Conservation (phyloP, 192 early-diverging fungal species). For the Backusella mclennaniae region DNA sequence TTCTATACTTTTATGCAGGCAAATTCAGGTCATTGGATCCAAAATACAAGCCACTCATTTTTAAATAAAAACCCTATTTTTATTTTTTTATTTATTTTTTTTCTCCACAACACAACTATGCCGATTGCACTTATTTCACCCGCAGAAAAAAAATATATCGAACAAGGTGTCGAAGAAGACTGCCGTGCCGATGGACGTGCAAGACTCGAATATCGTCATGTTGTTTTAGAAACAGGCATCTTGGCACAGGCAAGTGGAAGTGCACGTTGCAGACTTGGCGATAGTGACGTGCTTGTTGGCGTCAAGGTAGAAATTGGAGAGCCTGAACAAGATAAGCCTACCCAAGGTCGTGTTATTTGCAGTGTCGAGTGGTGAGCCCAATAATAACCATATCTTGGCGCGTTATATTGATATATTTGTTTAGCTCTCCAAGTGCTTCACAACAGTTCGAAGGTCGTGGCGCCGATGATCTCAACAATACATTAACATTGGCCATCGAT, state of each 20-base stretch:
- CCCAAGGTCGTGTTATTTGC: slow-evolving; percentile 73
- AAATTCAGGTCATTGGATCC: not conserved
- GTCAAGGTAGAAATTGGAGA: slow-evolving; percentile 91
- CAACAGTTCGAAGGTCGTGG: slow-evolving; percentile 78
- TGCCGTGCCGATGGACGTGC: slow-evolving; percentile 88
- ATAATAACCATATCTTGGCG: not conserved
- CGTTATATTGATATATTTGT: not conserved
- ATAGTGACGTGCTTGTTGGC: slow-evolving; percentile 90
- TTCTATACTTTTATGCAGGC: not conserved
- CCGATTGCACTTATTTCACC: slow-evolving; percentile 59
- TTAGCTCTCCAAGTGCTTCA: slow-evolving; percentile 76
- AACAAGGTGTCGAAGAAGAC: slow-evolving; percentile 73
- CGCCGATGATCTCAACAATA: slow-evolving; percentile 82
- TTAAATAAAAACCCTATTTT: not conserved
- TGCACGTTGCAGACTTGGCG: slow-evolving; percentile 76
- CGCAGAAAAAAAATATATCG: slow-evolving; percentile 82
- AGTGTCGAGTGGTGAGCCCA: slow-evolving; percentile 83
- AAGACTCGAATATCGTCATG: slow-evolving; percentile 71
- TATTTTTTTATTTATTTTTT: not conserved
- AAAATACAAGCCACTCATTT: not conserved
- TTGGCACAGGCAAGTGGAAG: slow-evolving; percentile 91
- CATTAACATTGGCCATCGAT: slow-evolving; percentile 80
- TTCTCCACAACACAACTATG: slow-evolving; percentile 6
- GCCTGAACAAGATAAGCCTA: slow-evolving; percentile 58
- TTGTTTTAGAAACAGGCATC: slow-evolving; percentile 82